Evolutionary conservation across 2,329 filamentous ascomycete species (phyloP).

Genomic region (Phoma sp.): DNA sequence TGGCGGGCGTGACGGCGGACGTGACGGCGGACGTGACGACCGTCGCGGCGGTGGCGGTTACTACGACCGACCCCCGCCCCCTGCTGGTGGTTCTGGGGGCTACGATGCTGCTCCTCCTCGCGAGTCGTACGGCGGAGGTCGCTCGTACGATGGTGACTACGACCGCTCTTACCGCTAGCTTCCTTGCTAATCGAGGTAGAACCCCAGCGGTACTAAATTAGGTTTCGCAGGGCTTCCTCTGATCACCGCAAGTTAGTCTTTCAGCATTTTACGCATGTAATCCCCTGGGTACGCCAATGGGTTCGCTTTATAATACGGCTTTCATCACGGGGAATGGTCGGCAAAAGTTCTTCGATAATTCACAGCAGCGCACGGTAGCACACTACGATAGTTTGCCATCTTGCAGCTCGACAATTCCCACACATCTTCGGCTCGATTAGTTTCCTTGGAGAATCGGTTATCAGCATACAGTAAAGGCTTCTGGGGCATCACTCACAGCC

Average conservation of each 20-base stretch:
- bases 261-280: slow-evolving; percentile 44
- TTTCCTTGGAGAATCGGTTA: slow-evolving; percentile 51
- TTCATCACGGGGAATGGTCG: slow-evolving; percentile 45
- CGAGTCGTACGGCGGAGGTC: slow-evolving; percentile 46
- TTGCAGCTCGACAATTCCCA: slow-evolving; percentile 43
- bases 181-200: slow-evolving; percentile 43
- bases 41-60: slow-evolving; percentile 61
- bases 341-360: slow-evolving; percentile 49
- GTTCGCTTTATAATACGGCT: slow-evolving; percentile 47
- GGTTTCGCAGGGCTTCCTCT: slow-evolving; percentile 30
- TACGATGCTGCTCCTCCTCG: slow-evolving; percentile 47
- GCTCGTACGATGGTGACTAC: slow-evolving; percentile 53
- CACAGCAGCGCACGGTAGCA: slow-evolving; percentile 42
- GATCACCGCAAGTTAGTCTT: slow-evolving; percentile 29
- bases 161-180: slow-evolving; percentile 51
- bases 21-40: slow-evolving; percentile 56
- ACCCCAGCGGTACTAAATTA: slow-evolving; percentile 46
- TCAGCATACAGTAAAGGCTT: slow-evolving; percentile 47
- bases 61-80: slow-evolving; percentile 58
- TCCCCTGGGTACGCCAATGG: slow-evolving; percentile 43
- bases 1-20: slow-evolving; percentile 56
- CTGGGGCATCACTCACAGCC: slow-evolving; percentile 44
- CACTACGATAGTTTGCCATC: slow-evolving; percentile 42
- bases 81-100: slow-evolving; percentile 34
- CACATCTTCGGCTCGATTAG: slow-evolving; percentile 48